Conservation (phyloP, 2,329 filamentous ascomycete genomes). For the Arthroderma sp. region DNA sequence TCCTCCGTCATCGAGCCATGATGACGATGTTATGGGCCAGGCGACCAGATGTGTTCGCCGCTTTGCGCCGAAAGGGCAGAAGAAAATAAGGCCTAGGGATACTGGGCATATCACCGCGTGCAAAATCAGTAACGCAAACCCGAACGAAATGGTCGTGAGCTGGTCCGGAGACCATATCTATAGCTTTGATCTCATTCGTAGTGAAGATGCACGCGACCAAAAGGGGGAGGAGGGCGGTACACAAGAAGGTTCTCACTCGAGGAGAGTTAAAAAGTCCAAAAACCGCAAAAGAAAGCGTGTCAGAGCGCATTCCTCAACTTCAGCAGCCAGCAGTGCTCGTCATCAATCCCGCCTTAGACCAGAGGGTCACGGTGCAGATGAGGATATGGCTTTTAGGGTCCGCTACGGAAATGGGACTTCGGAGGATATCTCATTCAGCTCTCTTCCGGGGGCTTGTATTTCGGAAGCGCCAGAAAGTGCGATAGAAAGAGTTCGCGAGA, state of each 20-base stretch:
- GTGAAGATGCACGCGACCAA: constrained; percentile 40
- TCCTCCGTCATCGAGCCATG: constrained; percentile 30
- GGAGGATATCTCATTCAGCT: constrained; percentile 42
- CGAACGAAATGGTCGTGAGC: constrained; percentile 54
- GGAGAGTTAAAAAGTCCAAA: constrained; percentile 22
- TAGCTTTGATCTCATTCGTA: constrained; percentile 50
- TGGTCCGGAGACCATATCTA: constrained; percentile 57
- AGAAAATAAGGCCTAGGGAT: constrained; percentile 32
- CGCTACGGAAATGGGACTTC: constrained; percentile 48
- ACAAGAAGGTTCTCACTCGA: constrained; percentile 16
- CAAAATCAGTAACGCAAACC: constrained; percentile 56
- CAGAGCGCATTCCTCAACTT: constrained; percentile 33
- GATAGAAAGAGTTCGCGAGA: constrained; percentile 30
- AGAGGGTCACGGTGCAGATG: constrained; percentile 24
- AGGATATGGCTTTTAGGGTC: constrained; percentile 40
- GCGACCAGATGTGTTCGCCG: constrained; percentile 54
- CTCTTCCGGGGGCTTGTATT: constrained; percentile 14
- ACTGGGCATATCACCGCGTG: constrained; percentile 56
- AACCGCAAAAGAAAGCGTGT: constrained; percentile 46
- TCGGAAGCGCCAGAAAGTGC: constrained; percentile 20
- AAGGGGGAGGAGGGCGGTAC: constrained; percentile 17
- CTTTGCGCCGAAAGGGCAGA: constrained; percentile 50
- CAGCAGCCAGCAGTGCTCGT: constrained; percentile 29
- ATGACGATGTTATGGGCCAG: constrained; percentile 43
- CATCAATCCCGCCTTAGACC: constrained; percentile 38